phyloP scores from a whole-genome alignment of 2,329 filamentous ascomycete species.

The Uncinocarpus reesii region DNA sequence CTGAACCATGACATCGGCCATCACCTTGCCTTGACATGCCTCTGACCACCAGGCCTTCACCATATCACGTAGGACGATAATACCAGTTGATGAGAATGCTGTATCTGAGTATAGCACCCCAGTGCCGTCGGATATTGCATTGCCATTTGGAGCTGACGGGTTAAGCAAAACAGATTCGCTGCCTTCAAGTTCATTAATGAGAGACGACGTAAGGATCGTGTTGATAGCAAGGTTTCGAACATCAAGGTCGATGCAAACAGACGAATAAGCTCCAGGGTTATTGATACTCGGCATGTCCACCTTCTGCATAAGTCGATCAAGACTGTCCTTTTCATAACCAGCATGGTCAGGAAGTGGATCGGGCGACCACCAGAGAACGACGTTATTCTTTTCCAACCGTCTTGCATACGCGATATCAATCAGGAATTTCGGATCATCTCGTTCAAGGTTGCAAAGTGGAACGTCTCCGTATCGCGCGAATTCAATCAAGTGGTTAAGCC shows the following conservation, averaged over 20 bases:
- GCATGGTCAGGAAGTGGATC: constrained; percentile 85
- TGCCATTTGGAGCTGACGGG: constrained; percentile 52
- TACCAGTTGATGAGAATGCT: constrained; percentile 83
- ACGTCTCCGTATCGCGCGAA: constrained; percentile 88
- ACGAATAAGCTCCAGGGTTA: constrained; percentile 84
- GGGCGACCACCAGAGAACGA: constrained; percentile 94
- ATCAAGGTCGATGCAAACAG: constrained; percentile 90
- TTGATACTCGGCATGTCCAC: constrained; percentile 91
- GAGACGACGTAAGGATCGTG: constrained; percentile 87
- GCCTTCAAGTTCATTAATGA: constrained; percentile 93
- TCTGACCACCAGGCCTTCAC: constrained; percentile 98
- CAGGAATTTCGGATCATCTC: constrained; percentile 84
- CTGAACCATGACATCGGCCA: constrained; percentile 96
- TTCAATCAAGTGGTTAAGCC: constrained; percentile 79
- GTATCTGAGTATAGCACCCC: constrained; percentile 73
- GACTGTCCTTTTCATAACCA: constrained; percentile 87
- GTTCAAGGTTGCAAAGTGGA: constrained; percentile 88
- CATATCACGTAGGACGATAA: constrained; percentile 90
- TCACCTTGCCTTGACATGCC: constrained; percentile 76
- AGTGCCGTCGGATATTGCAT: constrained; percentile 50
- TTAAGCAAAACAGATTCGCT: constrained; percentile 80
- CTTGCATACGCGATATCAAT: constrained; percentile 95
- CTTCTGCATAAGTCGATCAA: constrained; percentile 68
- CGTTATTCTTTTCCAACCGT: constrained; percentile 77
- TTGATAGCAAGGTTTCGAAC: constrained; percentile 94